Evolutionary conservation across 306 rosid genomes (phyloP), one percentile per base, ranked within the genome.

Genomic region (Alnus rubra): DNA sequence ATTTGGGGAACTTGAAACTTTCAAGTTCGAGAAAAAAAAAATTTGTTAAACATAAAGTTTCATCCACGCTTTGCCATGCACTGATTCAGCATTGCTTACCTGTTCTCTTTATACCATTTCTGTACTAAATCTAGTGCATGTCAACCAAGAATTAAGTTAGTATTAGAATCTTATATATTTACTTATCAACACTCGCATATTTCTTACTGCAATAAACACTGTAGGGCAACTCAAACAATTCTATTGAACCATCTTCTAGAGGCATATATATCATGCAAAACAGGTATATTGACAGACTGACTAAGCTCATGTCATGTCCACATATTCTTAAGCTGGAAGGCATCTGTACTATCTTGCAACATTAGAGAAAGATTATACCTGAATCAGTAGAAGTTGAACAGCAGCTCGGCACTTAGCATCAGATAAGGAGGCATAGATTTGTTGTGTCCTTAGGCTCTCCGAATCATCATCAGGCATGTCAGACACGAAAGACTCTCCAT

Each of bases 401-500:
- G 98, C 94, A 74, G 98, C 96, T 82, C 98, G 92, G 83, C 99
- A 88, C 82, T 93, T 96, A 11, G 90, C 93, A 69, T 93, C 92
- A 42, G 93, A 81, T 67, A 93, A 79, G 82, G 87, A 84, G 70
- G 89, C 87, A 81, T 85, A 90, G 37, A 96, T 69, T 75, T 62
- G 89, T 44, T 74, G 87, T 50, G 47, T 75, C 73, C 86, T 83
- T 74, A 28, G 67, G 82, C 83, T 84, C 78, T 87, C 94, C 11
- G 81, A 76, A 84, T 80, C 91, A 77, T 88, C 80, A 35, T 80
- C 80, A 0, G 86, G 90, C 54, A 78, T 65, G 71, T 86, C 89
- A 82, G 91, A 77, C 76, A 74, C 92, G 0, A 75, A 76, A 64
- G 74, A 77, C 79, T 89, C 97, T 71, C 79, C 87, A 60, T 86